Percentiles rank a stretch among this genome's conserved stretches.
phyloP scores from a whole-genome alignment of 257 asterid species.

The Salvia hispanica region DNA sequence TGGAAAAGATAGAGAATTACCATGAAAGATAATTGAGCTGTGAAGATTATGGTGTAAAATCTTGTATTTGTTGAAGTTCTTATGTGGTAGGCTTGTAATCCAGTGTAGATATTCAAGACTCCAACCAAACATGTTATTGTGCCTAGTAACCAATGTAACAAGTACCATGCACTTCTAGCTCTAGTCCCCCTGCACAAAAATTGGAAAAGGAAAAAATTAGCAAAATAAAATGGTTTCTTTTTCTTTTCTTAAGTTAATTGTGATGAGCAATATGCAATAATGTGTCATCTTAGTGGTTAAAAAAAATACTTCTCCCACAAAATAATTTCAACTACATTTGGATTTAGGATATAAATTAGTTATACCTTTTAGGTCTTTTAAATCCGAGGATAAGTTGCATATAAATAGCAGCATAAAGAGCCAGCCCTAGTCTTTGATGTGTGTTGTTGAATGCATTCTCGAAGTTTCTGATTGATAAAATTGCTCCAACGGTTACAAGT shows the following conservation, averaged over 20 bases:
- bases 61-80: slow-evolving; percentile 56
- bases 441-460: slow-evolving; percentile 72
- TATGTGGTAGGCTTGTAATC: slow-evolving; percentile 61
- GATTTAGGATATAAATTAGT: no score
- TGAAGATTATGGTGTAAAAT: slow-evolving; percentile 65
- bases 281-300: no score
- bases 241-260: no score
- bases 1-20: slow-evolving; percentile 67
- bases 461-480: slow-evolving; percentile 65
- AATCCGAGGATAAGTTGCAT: slow-evolving; percentile 61
- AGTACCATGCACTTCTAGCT: slow-evolving; percentile 60
- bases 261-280: no score
- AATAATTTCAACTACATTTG: no score
- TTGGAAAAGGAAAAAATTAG: neutral
- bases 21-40: slow-evolving; percentile 79
- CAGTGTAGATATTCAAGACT: slow-evolving; percentile 65
- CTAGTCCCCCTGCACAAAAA: slow-evolving; percentile 52
- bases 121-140: slow-evolving; percentile 60
- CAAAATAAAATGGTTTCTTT: neutral
- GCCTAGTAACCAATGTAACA: slow-evolving; percentile 78
- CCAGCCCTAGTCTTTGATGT: slow-evolving; percentile 85
- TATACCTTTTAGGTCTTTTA: slow-evolving; percentile 73
- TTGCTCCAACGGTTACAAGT: slow-evolving; percentile 70
- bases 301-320: no score
- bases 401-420: slow-evolving; percentile 70